Evolutionary conservation across 2,329 filamentous ascomycete species (phyloP), one percentile per base, ranked within the genome.

Genomic region (Raffaelea deltoideospora): DNA sequence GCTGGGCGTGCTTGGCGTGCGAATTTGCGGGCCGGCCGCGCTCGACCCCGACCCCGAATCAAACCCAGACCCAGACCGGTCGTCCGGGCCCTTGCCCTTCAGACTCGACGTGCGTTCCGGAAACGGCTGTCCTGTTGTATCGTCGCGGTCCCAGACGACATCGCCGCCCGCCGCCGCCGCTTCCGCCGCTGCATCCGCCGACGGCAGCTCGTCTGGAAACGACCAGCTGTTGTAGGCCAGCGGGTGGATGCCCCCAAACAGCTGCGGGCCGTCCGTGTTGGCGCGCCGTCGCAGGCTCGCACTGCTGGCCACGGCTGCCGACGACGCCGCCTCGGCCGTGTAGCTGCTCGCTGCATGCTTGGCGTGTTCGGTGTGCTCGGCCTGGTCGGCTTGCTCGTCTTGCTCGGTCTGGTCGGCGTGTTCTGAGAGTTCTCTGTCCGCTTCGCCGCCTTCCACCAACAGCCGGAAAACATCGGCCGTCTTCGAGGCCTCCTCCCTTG

Each of bases 191-290:
- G 15, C 28, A 7, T 5, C 15, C 18, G n/a, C 28, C 4, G 10
- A n/a, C 13, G 28, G 5, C 15, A 15, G 5, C 13, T n/a, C 5
- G 5, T 33, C 22, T 10, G 60, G 56, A 45, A 76, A 77, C 0
- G 64, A 65, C 74, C 73, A 79, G 45, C 57, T 76, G 43, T 75
- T 75, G 48, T 71, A 71, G 1, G 63, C 72, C 14, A 77, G 50
- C 0, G 67, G 65, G 35, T 72, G 67, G 37, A 65, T 55, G 3
- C 53, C 52, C 9, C 59, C 54, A 4, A 55, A 56, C 6, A 52
- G 48, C 31, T 57, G 58, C 4, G 68, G 68, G 0, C 72, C 72
- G 46, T 76, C 73, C 0, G 73, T 76, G 34, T 63, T 58, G 21
- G 73, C 62, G 31, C 73, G 60, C 15, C 66, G 68, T 27, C 72